Conservation (phyloP, 148 eudicot species). For the Gaultheria prostrata region DNA sequence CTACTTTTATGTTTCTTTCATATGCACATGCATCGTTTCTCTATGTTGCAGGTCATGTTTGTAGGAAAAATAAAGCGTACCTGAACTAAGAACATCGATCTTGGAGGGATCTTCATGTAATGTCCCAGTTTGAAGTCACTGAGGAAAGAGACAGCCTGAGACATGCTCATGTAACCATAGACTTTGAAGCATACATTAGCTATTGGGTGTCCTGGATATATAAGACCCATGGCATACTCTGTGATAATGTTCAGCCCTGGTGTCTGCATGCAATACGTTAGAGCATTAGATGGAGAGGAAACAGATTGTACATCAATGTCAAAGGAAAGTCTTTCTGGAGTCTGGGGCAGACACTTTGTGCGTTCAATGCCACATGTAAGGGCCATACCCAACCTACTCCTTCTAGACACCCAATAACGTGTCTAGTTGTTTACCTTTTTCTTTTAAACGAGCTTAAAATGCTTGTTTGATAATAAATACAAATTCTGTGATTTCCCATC, state of each 20-base stretch:
- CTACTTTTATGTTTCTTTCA: not conserved
- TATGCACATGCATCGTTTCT: not conserved
- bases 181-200: constrained; percentile 96
- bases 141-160: constrained; percentile 96
- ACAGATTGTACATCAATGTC: not conserved
- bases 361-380: not conserved
- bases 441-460: not conserved
- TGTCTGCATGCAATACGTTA: constrained; percentile 56
- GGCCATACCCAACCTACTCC: not conserved
- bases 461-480: not conserved
- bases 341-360: not conserved
- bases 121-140: constrained; percentile 98
- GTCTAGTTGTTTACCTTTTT: not conserved
- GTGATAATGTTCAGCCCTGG: constrained; percentile 96
- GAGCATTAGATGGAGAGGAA: constrained; percentile 12
- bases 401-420: not conserved
- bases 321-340: not conserved
- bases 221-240: constrained; percentile 89
- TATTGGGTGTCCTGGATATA: constrained; percentile 91
- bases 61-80: constrained; percentile 26
- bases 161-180: constrained; percentile 98
- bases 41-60: constrained; percentile 1
- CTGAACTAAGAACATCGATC: constrained; percentile 99
- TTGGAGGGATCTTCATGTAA: constrained; percentile 99
- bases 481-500: not conserved